Conservation (phyloP, 2,329 filamentous ascomycete species). For the Westerdykella sp. region DNA sequence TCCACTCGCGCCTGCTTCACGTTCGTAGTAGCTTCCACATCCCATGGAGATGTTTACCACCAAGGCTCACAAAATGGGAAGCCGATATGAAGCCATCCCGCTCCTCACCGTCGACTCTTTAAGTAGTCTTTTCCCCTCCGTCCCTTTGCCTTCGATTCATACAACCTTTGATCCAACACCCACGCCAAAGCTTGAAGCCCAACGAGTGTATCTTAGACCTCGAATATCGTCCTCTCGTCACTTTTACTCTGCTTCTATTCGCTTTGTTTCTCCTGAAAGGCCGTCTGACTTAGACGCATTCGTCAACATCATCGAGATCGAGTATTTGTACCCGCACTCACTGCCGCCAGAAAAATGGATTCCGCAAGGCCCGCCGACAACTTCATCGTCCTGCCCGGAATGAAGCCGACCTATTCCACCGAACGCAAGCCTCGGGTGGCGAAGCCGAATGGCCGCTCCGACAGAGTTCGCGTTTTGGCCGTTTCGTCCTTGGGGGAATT, state of each 20-base stretch:
- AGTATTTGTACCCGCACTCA: constrained; percentile 12
- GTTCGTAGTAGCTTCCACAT: too few species aligned
- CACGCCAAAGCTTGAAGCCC: not conserved
- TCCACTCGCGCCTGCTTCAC: too few species aligned
- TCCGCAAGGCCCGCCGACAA: constrained; percentile 20
- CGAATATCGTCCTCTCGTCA: constrained; percentile 9
- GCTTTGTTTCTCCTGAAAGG: constrained; percentile 12
- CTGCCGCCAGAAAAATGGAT: constrained; percentile 34
- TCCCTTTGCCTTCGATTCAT: too few species aligned
- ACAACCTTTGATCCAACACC: too few species aligned
- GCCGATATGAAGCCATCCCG: too few species aligned
- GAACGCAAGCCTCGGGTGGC: constrained; percentile 32
- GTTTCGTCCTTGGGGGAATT: constrained; percentile 44
- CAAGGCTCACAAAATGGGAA: too few species aligned
- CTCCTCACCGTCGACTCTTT: too few species aligned
- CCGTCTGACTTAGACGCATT: constrained; percentile 21
- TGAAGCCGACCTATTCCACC: constrained; percentile 30
- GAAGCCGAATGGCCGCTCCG: constrained; percentile 41
- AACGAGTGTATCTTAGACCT: constrained; percentile 5
- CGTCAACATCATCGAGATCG: constrained; percentile 7
- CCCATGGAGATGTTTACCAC: too few species aligned
- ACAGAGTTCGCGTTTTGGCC: constrained; percentile 39
- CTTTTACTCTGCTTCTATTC: constrained; percentile 3
- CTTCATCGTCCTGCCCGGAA: constrained; percentile 36
- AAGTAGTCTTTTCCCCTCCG: too few species aligned